Base-by-base conservation (phyloP, 768 basidiomycete species). In the Amylocystis lapponica region DNA sequence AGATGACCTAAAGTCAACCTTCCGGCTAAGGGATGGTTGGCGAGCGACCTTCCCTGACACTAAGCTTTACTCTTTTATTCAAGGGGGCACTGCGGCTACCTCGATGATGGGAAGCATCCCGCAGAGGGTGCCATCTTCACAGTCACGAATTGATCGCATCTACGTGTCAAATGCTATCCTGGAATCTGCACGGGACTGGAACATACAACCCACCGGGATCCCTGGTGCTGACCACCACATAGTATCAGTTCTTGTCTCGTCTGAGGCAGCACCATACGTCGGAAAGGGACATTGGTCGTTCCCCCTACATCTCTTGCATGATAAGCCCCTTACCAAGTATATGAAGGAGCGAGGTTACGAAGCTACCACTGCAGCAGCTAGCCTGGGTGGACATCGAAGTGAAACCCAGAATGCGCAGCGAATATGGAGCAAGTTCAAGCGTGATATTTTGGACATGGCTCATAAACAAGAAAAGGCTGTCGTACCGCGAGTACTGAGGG, bases 281-380 rank as follows among this genome's bases (percentile, higher is more conserved):
- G 49, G 49, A 1, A 33, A 26, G n/a, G 49, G 49, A 1, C 33
- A 45, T 22, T 50, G 49, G 49, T 6, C 17, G 1, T 22, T 33
- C 34, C 30, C 36, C 14, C 23, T 31, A 12, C 16, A 8, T n/a
- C n/a, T n/a, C n/a, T n/a, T n/a, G n/a, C n/a, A n/a, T n/a, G n/a
- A n/a, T n/a, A n/a, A n/a, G n/a, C n/a, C n/a, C n/a, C n/a, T n/a
- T n/a, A n/a, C n/a, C n/a, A n/a, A n/a, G n/a, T n/a, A n/a, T n/a
- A n/a, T n/a, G n/a, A n/a, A n/a, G n/a, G n/a, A n/a, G n/a, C n/a
- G n/a, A n/a, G n/a, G n/a, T n/a, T n/a, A n/a, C n/a, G n/a, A n/a
- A n/a, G n/a, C n/a, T n/a, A n/a, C n/a, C n/a, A n/a, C n/a, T n/a
- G n/a, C n/a, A n/a, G n/a, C n/a, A n/a, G n/a, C n/a, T n/a, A n/a